Evolutionary conservation across 1,284 basidiomycete species (phyloP), one percentile per base, ranked within the genome.

Genomic region (Puccinia coronata): DNA sequence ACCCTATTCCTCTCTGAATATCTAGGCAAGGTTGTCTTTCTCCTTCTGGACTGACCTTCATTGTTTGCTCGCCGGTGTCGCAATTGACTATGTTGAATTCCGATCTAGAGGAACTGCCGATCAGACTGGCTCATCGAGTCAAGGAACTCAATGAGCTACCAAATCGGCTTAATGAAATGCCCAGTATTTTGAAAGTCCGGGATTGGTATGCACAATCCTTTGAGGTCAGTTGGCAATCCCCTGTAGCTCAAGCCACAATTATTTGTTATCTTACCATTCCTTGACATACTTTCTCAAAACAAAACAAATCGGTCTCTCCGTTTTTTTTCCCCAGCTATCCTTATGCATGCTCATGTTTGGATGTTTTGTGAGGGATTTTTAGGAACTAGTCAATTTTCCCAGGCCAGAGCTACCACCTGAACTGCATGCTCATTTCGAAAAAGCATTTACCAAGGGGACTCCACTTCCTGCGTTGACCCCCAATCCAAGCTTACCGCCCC

Each of bases 191-290:
- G 83, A 95, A 93, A 85, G 96, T 99, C 83, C 96, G 96, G 88
- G 92, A 97, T 85, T 99, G 96, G 96, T 99, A 99, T 86, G 96
- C 96, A 0, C 94, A 99, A 88, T 96, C 94, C 23, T 99, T 99
- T 85, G 93, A 98, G 89, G 95, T 95, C 78, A 82, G 90, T 88
- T 14, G 28, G 6, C 28, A 41, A 25, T 14, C 31, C 3, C 3
- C 36, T 31, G 31, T 71, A 1, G 0, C 28, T 20, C 34, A 4
- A 28, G 36, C 20, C 34, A 16, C 61, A 12, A 65, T 16, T 25
- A 34, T 41, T 61, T 6, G 43, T 47, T 20, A 51, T 25, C 3
- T 18, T 18, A 39, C 8, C 34, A n/a, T 47, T 18, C 55, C 28
- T 73, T 73, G 43, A 11, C 71, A 3, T 3, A 73, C 8, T 49